These are phyloP conservation scores for Aspergillus diversus DNA, from an alignment of 495 filamentous ascomycete species.

Conservation along the genomic window DNA sequence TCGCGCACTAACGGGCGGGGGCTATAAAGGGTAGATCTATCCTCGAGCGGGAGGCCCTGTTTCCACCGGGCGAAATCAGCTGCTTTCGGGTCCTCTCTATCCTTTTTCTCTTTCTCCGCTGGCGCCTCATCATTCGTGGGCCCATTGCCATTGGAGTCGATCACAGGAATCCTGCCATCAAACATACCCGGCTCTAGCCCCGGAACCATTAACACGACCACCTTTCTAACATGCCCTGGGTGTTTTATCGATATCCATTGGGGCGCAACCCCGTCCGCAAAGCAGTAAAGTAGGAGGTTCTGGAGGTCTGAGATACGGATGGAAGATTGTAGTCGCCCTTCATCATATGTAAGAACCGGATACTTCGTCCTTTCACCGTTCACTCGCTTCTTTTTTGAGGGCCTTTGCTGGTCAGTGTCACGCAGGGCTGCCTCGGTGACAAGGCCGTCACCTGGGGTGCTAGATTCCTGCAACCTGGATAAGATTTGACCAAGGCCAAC, in stretches of 20 bases:
- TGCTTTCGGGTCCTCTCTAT: conserved; percentile 26
- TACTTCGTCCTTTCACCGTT: conserved; percentile 71
- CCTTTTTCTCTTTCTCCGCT: conserved; percentile 18
- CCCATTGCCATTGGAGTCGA: conserved; percentile 33
- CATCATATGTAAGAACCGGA: conserved; percentile 70
- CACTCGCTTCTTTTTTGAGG: conserved; percentile 42
- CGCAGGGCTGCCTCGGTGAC: neutral
- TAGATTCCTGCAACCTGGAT: conserved; percentile 31
- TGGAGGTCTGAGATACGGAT: conserved; percentile 82
- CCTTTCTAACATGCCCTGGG: conserved; percentile 74
- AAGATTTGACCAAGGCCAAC: conserved; percentile 41
- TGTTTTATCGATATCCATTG: conserved; percentile 86
- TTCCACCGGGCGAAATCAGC: conserved; percentile 49
- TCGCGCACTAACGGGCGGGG: conserved; percentile 66
- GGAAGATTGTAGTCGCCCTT: conserved; percentile 68
- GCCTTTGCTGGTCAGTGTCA: conserved; percentile 26
- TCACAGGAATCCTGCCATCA: conserved; percentile 63
- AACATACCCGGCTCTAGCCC: conserved; percentile 92
- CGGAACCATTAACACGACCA: conserved; percentile 92
- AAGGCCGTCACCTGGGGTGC: conserved; percentile 10
- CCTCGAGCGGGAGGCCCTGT: conserved; percentile 44
- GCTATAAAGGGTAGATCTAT: conserved; percentile 63
- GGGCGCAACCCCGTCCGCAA: conserved; percentile 81
- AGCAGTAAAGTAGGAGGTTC: conserved; percentile 80
- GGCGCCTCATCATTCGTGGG: conserved; percentile 21